A percentile compares a stretch with the other conserved stretches of the same genome.
These are phyloP conservation scores for Phlebiopsis flavidoalba DNA, from an alignment of 768 basidiomycete genomes.

Conservation along the genomic window DNA sequence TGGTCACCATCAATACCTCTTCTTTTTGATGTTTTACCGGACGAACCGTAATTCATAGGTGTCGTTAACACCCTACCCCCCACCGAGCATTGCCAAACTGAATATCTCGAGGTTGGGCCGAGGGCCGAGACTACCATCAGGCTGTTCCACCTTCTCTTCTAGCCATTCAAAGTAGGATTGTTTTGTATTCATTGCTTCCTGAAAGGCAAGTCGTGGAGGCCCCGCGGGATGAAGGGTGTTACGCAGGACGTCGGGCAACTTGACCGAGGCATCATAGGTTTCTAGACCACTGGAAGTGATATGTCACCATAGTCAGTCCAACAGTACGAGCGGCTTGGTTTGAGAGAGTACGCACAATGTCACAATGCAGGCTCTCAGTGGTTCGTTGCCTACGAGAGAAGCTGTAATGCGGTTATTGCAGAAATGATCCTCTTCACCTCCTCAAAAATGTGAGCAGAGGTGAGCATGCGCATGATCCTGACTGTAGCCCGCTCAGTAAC, in stretches of 20 bases:
- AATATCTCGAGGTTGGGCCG: slow-evolving; percentile 7
- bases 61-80: slow-evolving; percentile 3
- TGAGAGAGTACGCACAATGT: background rate
- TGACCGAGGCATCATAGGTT: background rate
- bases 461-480: background rate
- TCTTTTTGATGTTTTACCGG: too few relatives aligned
- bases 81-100: slow-evolving; percentile 11
- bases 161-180: slow-evolving; percentile 2
- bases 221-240: background rate
- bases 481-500: background rate
- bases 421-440: slow-evolving; percentile 1
- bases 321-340: background rate
- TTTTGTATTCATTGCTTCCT: background rate
- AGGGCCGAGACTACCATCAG: slow-evolving; percentile 2
- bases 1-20: background rate
- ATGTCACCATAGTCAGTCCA: background rate
- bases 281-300: background rate
- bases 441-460: background rate
- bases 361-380: background rate
- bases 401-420: background rate
- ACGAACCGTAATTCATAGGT: slow-evolving; percentile 11
- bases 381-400: background rate
- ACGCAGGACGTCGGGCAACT: background rate
- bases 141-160: slow-evolving; percentile 2
- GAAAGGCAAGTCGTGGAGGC: background rate